Base-by-base conservation (phyloP, 208 protist genomes). In the Trypanosoma brucei region DNA sequence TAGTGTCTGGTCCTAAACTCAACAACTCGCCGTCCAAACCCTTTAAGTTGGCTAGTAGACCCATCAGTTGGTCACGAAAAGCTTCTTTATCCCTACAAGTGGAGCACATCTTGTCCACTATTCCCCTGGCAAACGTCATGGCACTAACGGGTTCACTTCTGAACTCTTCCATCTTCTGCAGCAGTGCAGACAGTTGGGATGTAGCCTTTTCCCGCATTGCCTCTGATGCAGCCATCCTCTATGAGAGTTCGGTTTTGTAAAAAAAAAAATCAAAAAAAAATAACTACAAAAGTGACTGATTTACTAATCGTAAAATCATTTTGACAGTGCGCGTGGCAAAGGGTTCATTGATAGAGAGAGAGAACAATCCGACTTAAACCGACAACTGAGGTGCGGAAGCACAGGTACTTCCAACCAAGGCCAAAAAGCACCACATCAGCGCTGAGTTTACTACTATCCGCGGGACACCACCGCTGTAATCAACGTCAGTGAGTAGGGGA, bases 41-140 rank as follows among this genome's bases (percentile, higher is more conserved):
- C 44, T 52, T 56, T 8, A 95, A 72, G 58, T 95, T 95, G 9
- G 84, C 80, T 8, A 92, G 39, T 36, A 95, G 67, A 65, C 76
- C 57, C 59, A 93, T 79, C 14, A 84, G 52, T 36, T 91, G 80
- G 53, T 95, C 90, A 31, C 63, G 70, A 72, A 93, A 93, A 6
- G 80, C 73, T 50, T 85, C 86, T 31, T 76, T 78, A 0, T 79
- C 64, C 31, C 56, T 56, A 55, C 33, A 68, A 2, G 56, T 60
- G 8, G 50, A 9, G 31, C 74, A 59, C 65, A 90, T 68, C 13
- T 68, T 74, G 3, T 54, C 69, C 4, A 85, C 69, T 9, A 92
- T 59, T 13, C 65, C 60, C 30, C 60, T 65, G 22, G 84, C 90
- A 49, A 89, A 93, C 45, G 33, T 0, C 0, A 13, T 51, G 2